Percentiles rank a stretch among this genome's conserved stretches.
phyloP scores from a whole-genome alignment of 352 stramenopile genomes.

The Salisapilia sapeloensis region DNA sequence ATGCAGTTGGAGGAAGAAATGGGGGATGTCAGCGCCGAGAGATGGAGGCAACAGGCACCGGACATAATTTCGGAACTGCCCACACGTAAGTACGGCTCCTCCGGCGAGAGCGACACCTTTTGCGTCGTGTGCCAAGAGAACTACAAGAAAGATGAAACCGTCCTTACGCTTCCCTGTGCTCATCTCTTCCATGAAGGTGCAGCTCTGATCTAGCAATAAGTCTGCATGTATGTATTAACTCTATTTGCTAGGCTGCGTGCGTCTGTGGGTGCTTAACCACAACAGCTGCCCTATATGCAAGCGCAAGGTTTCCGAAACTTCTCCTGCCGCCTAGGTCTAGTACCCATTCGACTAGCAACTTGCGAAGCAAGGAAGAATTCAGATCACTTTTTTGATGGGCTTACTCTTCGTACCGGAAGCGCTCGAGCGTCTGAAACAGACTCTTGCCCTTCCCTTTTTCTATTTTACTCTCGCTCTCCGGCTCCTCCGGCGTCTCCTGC shows the following conservation, averaged over 20 bases:
- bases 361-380: too few species aligned
- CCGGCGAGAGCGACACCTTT: slow-evolving; percentile 22
- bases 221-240: not conserved
- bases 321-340: too few species aligned
- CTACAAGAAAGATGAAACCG: slow-evolving; percentile 31
- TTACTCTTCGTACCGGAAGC: too few species aligned
- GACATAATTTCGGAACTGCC: slow-evolving; percentile 47
- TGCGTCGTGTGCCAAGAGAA: slow-evolving; percentile 64
- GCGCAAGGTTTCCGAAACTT: too few species aligned
- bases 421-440: too few species aligned
- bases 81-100: slow-evolving; percentile 30
- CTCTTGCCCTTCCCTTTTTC: too few species aligned
- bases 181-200: slow-evolving; percentile 65
- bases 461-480: too few species aligned
- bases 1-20: slow-evolving; percentile 46
- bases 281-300: slow-evolving; percentile 70
- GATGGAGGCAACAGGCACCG: slow-evolving; percentile 39
- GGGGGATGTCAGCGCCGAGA: slow-evolving; percentile 60
- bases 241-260: slow-evolving; percentile 30
- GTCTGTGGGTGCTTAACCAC: slow-evolving; percentile 54
- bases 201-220: not conserved
- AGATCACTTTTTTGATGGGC: too few species aligned
- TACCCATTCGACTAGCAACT: too few species aligned
- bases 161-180: slow-evolving; percentile 48
- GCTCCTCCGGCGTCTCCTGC: too few species aligned